These are phyloP conservation scores for Parafenestella ontariensis DNA, from an alignment of 2,329 filamentous ascomycete genomes.

Conservation along the genomic window DNA sequence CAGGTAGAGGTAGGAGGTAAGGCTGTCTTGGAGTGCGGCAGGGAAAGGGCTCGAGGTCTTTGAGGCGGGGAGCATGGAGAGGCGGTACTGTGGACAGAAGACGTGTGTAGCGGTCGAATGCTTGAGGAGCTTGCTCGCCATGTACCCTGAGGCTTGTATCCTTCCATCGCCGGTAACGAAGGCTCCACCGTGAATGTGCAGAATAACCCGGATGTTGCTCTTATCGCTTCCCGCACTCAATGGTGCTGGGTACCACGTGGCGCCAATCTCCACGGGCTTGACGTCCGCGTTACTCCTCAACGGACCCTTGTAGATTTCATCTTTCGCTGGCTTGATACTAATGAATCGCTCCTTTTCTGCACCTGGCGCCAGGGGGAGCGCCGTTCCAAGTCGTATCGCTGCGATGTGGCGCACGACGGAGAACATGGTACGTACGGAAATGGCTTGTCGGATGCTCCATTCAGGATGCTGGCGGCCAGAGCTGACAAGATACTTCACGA, in stretches of 20 bases:
- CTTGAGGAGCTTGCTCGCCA: slow-evolving; percentile 42
- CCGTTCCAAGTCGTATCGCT: slow-evolving; percentile 32
- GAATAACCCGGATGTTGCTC: slow-evolving; percentile 43
- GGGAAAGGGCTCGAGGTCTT: slow-evolving; percentile 56
- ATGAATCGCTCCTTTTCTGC: slow-evolving; percentile 50
- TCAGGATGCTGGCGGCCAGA: slow-evolving; percentile 49
- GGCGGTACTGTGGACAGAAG: slow-evolving; percentile 58
- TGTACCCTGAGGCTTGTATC: slow-evolving; percentile 41
- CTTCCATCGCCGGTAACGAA: slow-evolving; percentile 56
- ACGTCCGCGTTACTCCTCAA: slow-evolving; percentile 41
- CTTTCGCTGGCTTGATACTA: slow-evolving; percentile 33
- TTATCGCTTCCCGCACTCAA: slow-evolving; percentile 17
- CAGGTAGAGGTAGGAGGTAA: slow-evolving; percentile 57
- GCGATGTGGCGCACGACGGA: slow-evolving; percentile 43
- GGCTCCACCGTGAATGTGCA: slow-evolving; percentile 60
- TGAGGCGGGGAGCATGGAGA: slow-evolving; percentile 50
- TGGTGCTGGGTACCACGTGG: slow-evolving; percentile 52
- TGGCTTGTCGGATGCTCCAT: slow-evolving; percentile 51
- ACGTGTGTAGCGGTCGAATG: slow-evolving; percentile 50
- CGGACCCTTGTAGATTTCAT: slow-evolving; percentile 38
- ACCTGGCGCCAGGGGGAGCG: slow-evolving; percentile 46
- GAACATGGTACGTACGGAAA: slow-evolving; percentile 45
- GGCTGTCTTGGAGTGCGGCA: slow-evolving; percentile 58
- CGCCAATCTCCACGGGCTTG: slow-evolving; percentile 49
- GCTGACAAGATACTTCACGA: slow-evolving; percentile 46